Base-by-base conservation (phyloP, 495 filamentous ascomycete genomes). In the Tetracladium setigerum region DNA sequence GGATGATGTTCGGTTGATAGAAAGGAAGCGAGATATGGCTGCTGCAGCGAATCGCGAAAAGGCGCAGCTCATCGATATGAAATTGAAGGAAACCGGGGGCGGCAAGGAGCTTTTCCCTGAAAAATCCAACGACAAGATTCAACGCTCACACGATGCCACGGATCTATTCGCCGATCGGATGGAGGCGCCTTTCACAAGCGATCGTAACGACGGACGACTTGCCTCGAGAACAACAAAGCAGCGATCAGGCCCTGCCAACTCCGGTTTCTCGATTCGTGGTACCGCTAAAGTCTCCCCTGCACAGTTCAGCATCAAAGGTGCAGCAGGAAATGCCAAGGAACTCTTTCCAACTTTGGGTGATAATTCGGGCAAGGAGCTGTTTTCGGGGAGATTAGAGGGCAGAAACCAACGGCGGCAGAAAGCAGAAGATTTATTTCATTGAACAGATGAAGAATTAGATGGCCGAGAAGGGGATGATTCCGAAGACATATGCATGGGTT, bases 351-450 rank as follows among this genome's bases (percentile, higher is more conserved):
- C 79, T 49, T 78, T 78, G 46, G 73, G 69, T 22, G 62, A 58
- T 13, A 87, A 87, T 62, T 64, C 77, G 5, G 78, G 77, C 19
- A 89, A 87, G 64, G 85, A 89, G 59, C 64, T 90, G 6, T 88
- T 90, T 47, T 64, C 64, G 1, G 70, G 72, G 27, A 67, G 64
- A 45, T 27, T 76, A 5, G 71, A 72, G 32, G 70, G 68, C 2
- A 63, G 74, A 50, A 59, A 67, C 0, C 53, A 61, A 35, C 67
- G 64, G 43, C 65, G 77, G 42, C 69, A 73, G 46, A 72, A 59
- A 50, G 76, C 76, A 0, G 73, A 74, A 41, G 76, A 80, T 55
- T 57, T 73, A 45, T 80, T 79, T 55, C 62, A 68, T 37, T 78
- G 49, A 70, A 31, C 7, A n/a, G n/a, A n/a, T n/a, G n/a, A n/a